Evolutionary conservation across 202 grass and related monocot species (phyloP).

Genomic region (Hordeum pubiflorum): DNA sequence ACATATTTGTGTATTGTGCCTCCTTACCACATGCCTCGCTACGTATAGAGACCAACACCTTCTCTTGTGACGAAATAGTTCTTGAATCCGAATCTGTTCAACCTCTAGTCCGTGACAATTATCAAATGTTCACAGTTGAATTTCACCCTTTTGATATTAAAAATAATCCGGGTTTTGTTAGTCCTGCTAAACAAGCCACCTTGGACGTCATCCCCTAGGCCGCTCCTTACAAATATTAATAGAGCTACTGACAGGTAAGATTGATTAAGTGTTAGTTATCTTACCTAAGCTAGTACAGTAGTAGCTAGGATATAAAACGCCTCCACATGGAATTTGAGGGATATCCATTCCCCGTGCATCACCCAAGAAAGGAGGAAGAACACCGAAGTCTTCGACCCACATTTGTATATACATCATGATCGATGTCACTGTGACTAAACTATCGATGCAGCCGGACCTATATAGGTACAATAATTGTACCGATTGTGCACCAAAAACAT

Average conservation of each 20-base stretch:
- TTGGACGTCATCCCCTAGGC: conserved; percentile 1
- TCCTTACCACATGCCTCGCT: background rate
- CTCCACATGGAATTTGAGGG: background rate
- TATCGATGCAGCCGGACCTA: background rate
- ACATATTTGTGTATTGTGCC: background rate
- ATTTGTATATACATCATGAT: background rate
- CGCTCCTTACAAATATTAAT: background rate
- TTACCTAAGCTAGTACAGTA: background rate
- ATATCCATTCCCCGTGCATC: background rate
- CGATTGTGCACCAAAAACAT: background rate
- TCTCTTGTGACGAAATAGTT: background rate
- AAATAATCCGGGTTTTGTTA: background rate
- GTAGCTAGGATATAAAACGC: background rate
- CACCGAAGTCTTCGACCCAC: background rate
- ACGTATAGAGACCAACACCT: background rate
- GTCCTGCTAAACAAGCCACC: background rate
- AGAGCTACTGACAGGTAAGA: background rate
- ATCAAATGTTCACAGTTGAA: background rate
- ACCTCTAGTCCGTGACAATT: background rate
- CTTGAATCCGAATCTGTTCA: background rate
- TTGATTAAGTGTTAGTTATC: background rate
- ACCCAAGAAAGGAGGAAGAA: background rate
- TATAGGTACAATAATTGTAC: background rate
- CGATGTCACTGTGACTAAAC: background rate
- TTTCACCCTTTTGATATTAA: background rate